A percentile compares a stretch with the other conserved stretches of the same genome.
Conservation (phyloP, 768 basidiomycete genomes). For the Hygrocybe coccinea region DNA sequence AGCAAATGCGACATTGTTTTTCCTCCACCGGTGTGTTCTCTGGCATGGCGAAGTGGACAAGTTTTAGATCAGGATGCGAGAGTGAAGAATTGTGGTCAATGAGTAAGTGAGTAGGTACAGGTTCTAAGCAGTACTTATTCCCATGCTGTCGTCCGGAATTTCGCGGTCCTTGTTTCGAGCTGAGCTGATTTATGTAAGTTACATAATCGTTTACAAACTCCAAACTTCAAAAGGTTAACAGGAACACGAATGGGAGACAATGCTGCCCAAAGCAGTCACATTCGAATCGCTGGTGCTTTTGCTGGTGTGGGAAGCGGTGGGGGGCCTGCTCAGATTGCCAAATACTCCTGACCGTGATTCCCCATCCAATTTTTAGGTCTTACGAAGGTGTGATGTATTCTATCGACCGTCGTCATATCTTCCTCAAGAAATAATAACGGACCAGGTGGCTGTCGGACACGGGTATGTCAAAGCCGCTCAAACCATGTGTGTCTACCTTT, state of each 20-base stretch:
- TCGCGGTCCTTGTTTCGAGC: neutral
- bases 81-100: too few species aligned
- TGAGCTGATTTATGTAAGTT: neutral
- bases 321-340: too few species aligned
- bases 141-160: neutral
- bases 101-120: too few species aligned
- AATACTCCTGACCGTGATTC: neutral
- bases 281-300: slow-evolving; percentile 51
- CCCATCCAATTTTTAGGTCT: slow-evolving; percentile 34
- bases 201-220: too few species aligned
- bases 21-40: slow-evolving; percentile 31
- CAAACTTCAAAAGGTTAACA: neutral
- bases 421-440: slow-evolving; percentile 7
- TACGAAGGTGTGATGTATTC: slow-evolving; percentile 45
- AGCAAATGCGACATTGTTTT: slow-evolving; percentile 81
- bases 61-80: too few species aligned
- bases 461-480: slow-evolving; percentile 38
- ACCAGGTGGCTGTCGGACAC: slow-evolving; percentile 67
- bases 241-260: slow-evolving; percentile 30
- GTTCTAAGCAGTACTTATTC: neutral
- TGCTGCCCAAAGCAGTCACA: slow-evolving; percentile 25
- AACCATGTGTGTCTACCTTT: slow-evolving; percentile 4
- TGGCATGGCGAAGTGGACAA: neutral
- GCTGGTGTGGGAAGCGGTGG: slow-evolving; percentile 61
- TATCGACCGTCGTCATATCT: neutral